Percentiles rank a stretch among this genome's conserved stretches.
phyloP scores from a whole-genome alignment of 768 basidiomycete species.

The Rubroboletus satanas region DNA sequence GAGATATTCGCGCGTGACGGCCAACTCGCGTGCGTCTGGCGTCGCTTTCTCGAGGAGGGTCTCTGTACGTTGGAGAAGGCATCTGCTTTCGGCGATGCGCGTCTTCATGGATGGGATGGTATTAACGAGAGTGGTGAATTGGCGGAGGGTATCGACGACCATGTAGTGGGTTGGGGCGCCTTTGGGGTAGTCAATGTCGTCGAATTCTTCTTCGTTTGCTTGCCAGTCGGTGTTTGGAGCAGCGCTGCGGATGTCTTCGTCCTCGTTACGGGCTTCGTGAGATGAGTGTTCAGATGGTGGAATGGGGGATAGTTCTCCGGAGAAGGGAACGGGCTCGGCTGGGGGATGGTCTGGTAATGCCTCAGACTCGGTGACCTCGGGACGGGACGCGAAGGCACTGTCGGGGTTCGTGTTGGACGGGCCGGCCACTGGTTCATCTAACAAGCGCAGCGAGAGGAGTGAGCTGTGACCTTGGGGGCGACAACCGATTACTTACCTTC shows the following conservation, averaged over 20 bases:
- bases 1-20: constrained; percentile 24
- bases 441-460: neutral
- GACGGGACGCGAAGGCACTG: neutral
- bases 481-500: constrained; percentile 3
- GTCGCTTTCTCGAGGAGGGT: constrained; percentile 11
- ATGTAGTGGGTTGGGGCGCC: constrained; percentile 21
- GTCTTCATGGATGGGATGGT: constrained; percentile 16
- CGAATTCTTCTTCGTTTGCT: neutral
- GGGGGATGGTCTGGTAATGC: neutral
- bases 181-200: constrained; percentile 1
- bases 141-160: constrained; percentile 29
- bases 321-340: neutral
- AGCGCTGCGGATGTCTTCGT: neutral
- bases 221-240: neutral
- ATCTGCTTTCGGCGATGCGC: constrained; percentile 18
- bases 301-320: neutral
- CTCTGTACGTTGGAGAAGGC: constrained; percentile 18
- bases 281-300: neutral
- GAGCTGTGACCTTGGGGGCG: neutral
- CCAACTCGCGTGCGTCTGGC: constrained; percentile 19
- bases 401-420: neutral
- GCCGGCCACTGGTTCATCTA: constrained; percentile 9
- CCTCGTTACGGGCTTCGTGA: neutral
- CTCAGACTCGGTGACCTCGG: neutral
- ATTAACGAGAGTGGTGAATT: constrained; percentile 24